Percentiles rank a stretch among this genome's conserved stretches.
Conservation (phyloP, 176 grass and related monocot species). For the Juncus inflexus region DNA sequence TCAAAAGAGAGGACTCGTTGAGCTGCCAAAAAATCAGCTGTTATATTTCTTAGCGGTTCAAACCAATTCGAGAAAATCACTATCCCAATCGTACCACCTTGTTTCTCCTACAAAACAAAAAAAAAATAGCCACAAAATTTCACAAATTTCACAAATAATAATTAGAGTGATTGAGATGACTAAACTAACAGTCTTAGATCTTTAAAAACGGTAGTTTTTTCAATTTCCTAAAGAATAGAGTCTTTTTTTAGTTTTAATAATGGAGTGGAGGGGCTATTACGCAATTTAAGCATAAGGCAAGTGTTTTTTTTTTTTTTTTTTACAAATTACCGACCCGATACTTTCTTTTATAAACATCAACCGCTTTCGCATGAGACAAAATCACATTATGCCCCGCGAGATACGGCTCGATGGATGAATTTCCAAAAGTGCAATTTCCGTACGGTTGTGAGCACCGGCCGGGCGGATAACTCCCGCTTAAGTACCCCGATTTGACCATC, state of each 20-base stretch:
- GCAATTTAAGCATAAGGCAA: too few relatives aligned
- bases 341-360: conserved; percentile 38
- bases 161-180: too few relatives aligned
- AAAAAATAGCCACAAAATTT: not conserved
- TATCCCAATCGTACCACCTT: conserved; percentile 48
- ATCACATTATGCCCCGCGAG: conserved; percentile 47
- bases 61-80: conserved; percentile 34
- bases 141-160: too few relatives aligned
- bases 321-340: conserved; percentile 39
- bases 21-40: conserved; percentile 36
- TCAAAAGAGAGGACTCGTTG: conserved; percentile 38
- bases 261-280: too few relatives aligned
- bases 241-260: too few relatives aligned
- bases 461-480: conserved; percentile 33
- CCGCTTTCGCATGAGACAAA: conserved; percentile 50
- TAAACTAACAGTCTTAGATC: too few relatives aligned
- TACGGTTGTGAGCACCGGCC: conserved; percentile 43
- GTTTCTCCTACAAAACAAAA: conserved; percentile 21
- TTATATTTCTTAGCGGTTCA: conserved; percentile 35
- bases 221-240: too few relatives aligned
- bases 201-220: too few relatives aligned
- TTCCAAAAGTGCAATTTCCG: conserved; percentile 35
- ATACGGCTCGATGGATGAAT: conserved; percentile 49
- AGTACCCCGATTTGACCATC: conserved; percentile 25
- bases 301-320: not conserved